phyloP scores from a whole-genome alignment of 768 basidiomycete genomes.

The Tephrocybe sp. region DNA sequence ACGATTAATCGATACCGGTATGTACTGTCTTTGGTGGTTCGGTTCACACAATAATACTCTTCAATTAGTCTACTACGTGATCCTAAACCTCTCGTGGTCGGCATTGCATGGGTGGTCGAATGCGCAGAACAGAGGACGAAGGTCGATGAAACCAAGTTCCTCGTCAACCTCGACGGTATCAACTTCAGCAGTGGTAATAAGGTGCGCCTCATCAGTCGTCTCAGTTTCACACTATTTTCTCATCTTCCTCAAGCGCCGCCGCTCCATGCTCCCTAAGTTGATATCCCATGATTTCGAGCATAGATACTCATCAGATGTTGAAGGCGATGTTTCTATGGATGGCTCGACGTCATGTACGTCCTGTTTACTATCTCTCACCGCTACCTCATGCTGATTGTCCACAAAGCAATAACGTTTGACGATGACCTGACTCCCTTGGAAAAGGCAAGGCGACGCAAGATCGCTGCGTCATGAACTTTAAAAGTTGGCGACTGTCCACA shows the following conservation, averaged over 20 bases:
- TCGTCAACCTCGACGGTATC: slow-evolving; percentile 60
- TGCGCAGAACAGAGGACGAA: slow-evolving; percentile 68
- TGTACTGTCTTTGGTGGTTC: slow-evolving; percentile 22
- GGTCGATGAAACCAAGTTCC: slow-evolving; percentile 65
- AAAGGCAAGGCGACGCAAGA: slow-evolving; percentile 58
- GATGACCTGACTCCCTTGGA: slow-evolving; percentile 70
- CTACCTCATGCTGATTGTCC: slow-evolving; percentile 12
- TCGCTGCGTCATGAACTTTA: not conserved
- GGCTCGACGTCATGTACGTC: slow-evolving; percentile 44
- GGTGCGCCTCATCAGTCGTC: slow-evolving; percentile 35
- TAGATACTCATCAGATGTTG: slow-evolving; percentile 23
- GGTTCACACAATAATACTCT: too few relatives aligned
- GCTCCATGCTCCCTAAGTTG: slow-evolving; percentile 70
- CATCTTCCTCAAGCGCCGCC: slow-evolving; percentile 52
- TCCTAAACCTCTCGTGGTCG: slow-evolving; percentile 72
- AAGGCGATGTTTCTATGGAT: slow-evolving; percentile 43
- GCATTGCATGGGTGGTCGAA: slow-evolving; percentile 88
- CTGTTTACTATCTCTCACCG: not conserved
- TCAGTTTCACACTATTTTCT: not conserved
- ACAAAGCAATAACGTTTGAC: slow-evolving; percentile 41
- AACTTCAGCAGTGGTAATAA: slow-evolving; percentile 65
- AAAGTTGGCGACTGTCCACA: not conserved
- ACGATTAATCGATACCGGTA: slow-evolving; percentile 75
- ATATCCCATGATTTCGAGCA: slow-evolving; percentile 36
- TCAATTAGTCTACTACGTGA: slow-evolving; percentile 56